Conservation (phyloP, 2,329 filamentous ascomycete species). For the Tympanopsis confertula region DNA sequence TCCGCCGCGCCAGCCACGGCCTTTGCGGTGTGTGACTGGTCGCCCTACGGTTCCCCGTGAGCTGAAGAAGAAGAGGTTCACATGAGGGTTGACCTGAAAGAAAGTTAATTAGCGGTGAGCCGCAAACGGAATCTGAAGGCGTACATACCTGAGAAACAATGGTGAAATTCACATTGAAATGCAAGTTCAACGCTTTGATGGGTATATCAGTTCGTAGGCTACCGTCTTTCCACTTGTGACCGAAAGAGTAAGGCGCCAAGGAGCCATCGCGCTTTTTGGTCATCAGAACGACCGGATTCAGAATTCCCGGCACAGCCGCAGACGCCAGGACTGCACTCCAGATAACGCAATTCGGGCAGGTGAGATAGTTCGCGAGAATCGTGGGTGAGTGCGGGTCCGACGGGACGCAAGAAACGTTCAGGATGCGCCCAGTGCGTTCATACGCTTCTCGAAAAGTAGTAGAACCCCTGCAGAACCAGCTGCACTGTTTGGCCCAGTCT, state of each 20-base stretch:
- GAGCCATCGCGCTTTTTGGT: constrained; percentile 73
- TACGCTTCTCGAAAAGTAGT: constrained; percentile 94
- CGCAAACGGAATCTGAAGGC: background rate
- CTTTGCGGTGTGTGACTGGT: constrained; percentile 85
- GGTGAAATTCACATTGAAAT: constrained; percentile 98
- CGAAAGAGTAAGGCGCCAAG: constrained; percentile 84
- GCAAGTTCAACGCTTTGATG: constrained; percentile 81
- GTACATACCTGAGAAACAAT: constrained; percentile 52
- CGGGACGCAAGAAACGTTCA: constrained; percentile 92
- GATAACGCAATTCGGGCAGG: constrained; percentile 90
- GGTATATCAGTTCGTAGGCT: constrained; percentile 90
- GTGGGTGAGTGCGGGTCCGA: constrained; percentile 87
- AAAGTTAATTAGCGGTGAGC: constrained; percentile 13
- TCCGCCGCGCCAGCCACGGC: constrained; percentile 88
- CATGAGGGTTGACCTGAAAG: constrained; percentile 83
- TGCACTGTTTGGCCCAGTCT: constrained; percentile 74
- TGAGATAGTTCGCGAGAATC: constrained; percentile 90
- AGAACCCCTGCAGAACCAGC: constrained; percentile 84
- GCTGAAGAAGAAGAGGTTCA: constrained; percentile 98
- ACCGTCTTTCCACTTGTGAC: constrained; percentile 98
- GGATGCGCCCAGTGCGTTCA: constrained; percentile 79
- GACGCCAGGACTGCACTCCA: constrained; percentile 95
- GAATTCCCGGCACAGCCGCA: constrained; percentile 86
- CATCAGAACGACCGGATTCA: constrained; percentile 88
- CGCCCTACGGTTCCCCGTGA: constrained; percentile 83